Percentiles rank a stretch among this genome's conserved stretches.
These are phyloP conservation scores for Actinomortierella wolfii DNA, from an alignment of 371 early-diverging fungal genomes.

Conservation along the genomic window DNA sequence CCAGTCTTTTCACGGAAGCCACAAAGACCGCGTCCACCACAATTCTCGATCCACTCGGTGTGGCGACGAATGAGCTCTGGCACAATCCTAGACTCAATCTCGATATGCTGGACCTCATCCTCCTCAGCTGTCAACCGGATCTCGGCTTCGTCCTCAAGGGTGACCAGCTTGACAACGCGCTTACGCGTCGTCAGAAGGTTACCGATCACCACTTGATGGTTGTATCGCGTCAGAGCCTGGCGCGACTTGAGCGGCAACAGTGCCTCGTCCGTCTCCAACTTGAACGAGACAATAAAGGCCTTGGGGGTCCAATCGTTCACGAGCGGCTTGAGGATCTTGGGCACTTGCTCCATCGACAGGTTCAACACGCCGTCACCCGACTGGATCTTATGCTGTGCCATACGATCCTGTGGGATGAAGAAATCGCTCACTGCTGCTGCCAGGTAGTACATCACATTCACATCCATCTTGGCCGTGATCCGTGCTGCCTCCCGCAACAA, in stretches of 20 bases:
- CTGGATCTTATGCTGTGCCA: slow-evolving; percentile 93
- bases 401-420: slow-evolving; percentile 87
- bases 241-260: slow-evolving; percentile 84
- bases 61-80: slow-evolving; percentile 77
- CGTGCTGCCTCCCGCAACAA: slow-evolving; percentile 77
- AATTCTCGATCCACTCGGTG: slow-evolving; percentile 59
- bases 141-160: slow-evolving; percentile 56
- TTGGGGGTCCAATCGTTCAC: slow-evolving; percentile 89
- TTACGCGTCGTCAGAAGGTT: slow-evolving; percentile 93
- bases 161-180: slow-evolving; percentile 78
- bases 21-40: slow-evolving; percentile 32
- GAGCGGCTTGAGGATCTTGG: slow-evolving; percentile 92
- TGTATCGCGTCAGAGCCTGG: slow-evolving; percentile 83
- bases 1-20: slow-evolving; percentile 16
- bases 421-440: slow-evolving; percentile 99
- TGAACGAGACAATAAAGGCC: slow-evolving; percentile 95
- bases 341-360: slow-evolving; percentile 92
- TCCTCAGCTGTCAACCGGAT: slow-evolving; percentile 72
- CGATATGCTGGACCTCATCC: slow-evolving; percentile 55
- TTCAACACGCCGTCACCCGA: slow-evolving; percentile 84
- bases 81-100: slow-evolving; percentile 89
- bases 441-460: slow-evolving; percentile 89
- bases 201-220: slow-evolving; percentile 97
- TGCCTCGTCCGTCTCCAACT: slow-evolving; percentile 93
- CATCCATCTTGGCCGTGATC: slow-evolving; percentile 66